Evolutionary conservation across 2,329 filamentous ascomycete species (phyloP).

Genomic region (Ambrosiella cleistominuta): DNA sequence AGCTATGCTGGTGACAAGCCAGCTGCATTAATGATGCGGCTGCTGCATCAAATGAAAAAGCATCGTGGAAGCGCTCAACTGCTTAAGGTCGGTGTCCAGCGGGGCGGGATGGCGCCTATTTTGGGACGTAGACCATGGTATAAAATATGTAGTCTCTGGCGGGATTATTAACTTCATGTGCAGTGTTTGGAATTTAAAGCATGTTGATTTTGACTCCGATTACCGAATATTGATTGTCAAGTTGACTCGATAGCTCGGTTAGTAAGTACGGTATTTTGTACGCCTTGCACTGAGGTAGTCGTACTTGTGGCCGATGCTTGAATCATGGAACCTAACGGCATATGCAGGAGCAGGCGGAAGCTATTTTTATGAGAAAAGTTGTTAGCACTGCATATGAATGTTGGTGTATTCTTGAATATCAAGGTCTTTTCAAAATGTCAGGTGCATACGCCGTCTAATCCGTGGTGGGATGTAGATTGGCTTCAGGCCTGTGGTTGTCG

Average conservation of each 20-base stretch:
- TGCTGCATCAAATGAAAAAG: slow-evolving; percentile 1
- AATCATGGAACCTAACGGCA: background rate
- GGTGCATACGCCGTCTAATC: background rate
- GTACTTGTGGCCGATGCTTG: background rate
- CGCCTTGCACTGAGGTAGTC: no score
- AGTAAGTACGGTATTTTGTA: no score
- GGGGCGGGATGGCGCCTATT: slow-evolving; percentile 5
- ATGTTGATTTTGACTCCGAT: no score
- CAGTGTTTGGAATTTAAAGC: no score
- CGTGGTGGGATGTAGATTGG: background rate
- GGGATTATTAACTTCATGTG: no score
- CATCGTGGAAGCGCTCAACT: slow-evolving; percentile 3
- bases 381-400: background rate
- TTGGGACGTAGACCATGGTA: background rate
- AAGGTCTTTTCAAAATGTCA: background rate
- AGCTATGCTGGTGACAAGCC: background rate
- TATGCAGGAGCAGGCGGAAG: background rate
- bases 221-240: no score
- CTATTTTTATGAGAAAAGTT: background rate
- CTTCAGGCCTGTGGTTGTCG: background rate
- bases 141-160: no score
- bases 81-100: slow-evolving; percentile 1
- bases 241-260: no score
- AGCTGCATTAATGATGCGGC: background rate
- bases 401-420: background rate